Conservation (phyloP, 2,329 filamentous ascomycete genomes). For the Ceratocystis alfenasii region DNA sequence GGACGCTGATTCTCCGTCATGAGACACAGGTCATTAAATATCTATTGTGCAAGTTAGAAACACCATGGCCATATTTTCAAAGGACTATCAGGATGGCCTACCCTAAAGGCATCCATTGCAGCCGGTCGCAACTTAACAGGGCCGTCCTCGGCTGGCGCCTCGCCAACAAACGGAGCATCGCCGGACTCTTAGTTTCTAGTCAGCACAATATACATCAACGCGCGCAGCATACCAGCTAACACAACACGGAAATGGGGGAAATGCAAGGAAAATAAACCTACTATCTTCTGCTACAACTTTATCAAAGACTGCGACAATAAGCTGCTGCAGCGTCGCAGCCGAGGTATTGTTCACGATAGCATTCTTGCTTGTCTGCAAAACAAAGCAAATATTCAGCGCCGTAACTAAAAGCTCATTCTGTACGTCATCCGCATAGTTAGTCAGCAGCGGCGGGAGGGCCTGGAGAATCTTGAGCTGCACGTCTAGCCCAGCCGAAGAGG, state of each 20-base stretch:
- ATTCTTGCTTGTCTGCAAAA: conserved; percentile 82
- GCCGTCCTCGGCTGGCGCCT: conserved; percentile 55
- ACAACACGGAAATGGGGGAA: not conserved
- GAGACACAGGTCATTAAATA: conserved; percentile 83
- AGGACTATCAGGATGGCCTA: conserved; percentile 29
- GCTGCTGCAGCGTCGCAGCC: conserved; percentile 87
- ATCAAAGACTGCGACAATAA: conserved; percentile 86
- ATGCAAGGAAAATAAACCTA: conserved; percentile 33
- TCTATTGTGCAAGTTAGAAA: conserved; percentile 32
- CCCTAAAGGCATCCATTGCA: conserved; percentile 73
- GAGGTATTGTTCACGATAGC: conserved; percentile 90
- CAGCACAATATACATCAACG: not conserved
- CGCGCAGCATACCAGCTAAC: not conserved
- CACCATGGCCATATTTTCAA: not conserved
- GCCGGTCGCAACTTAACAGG: conserved; percentile 57
- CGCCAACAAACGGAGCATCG: conserved; percentile 48
- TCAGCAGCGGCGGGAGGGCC: conserved; percentile 73
- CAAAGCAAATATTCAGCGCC: conserved; percentile 80
- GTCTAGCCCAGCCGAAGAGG: conserved; percentile 67
- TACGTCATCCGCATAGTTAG: conserved; percentile 77
- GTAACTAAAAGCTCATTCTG: conserved; percentile 70
- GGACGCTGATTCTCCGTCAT: conserved; percentile 74
- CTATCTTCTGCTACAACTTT: conserved; percentile 75
- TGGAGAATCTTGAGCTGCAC: conserved; percentile 94
- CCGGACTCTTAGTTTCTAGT: conserved; percentile 29